These are phyloP conservation scores for Magnusiomyces tetraspermus DNA, from an alignment of 1,139 yeast genomes.

Conservation along the genomic window DNA sequence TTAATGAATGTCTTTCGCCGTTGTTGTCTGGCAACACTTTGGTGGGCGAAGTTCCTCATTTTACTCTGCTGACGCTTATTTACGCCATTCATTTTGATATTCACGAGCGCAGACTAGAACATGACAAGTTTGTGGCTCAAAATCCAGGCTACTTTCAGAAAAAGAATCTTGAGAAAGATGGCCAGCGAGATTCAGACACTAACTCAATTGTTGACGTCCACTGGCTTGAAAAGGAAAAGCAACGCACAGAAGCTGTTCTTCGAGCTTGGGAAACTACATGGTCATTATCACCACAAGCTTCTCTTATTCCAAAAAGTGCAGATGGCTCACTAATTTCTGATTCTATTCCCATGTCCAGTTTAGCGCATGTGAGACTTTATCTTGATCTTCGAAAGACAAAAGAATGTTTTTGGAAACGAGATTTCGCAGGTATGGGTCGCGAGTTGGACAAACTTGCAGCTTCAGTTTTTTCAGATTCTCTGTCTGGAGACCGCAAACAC, in stretches of 20 bases:
- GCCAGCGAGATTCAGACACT: neutral
- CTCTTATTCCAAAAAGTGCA: slow-evolving; percentile 30
- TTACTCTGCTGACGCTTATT: slow-evolving; percentile 52
- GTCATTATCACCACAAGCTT: slow-evolving; percentile 33
- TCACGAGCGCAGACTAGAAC: slow-evolving; percentile 30
- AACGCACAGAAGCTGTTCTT: slow-evolving; percentile 24
- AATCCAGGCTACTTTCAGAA: neutral
- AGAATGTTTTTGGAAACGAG: slow-evolving; percentile 33
- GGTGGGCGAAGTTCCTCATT: slow-evolving; percentile 30
- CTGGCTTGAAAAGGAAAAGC: slow-evolving; percentile 23
- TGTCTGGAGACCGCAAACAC: slow-evolving; percentile 16
- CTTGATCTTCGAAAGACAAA: slow-evolving; percentile 30
- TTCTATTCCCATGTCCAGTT: slow-evolving; percentile 33
- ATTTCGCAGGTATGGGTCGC: slow-evolving; percentile 29
- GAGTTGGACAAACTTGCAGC: slow-evolving; percentile 25
- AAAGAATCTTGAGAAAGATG: neutral
- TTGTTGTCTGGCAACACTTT: slow-evolving; percentile 27
- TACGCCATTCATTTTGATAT: slow-evolving; percentile 68
- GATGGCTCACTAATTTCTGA: slow-evolving; percentile 35
- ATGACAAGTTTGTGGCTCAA: slow-evolving; percentile 13
- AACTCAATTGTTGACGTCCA: slow-evolving; percentile 5
- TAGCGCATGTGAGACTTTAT: slow-evolving; percentile 32
- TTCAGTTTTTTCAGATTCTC: slow-evolving; percentile 17
- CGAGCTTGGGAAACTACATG: slow-evolving; percentile 36
- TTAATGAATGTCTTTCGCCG: slow-evolving; percentile 21